phyloP scores from a whole-genome alignment of 768 basidiomycete genomes.

The Leccinellum luteum region DNA sequence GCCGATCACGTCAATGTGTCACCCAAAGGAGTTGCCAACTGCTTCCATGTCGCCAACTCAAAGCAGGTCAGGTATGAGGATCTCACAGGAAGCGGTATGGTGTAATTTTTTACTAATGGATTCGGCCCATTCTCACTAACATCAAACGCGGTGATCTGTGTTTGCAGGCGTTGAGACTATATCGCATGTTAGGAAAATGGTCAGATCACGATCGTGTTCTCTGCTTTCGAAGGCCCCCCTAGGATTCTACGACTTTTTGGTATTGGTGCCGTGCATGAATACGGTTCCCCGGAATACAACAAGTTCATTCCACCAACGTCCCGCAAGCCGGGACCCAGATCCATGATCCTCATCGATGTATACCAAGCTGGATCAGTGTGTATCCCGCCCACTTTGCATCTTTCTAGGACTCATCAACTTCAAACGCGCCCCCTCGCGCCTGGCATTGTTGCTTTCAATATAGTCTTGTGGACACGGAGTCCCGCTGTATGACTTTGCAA shows the following conservation, averaged over 20 bases:
- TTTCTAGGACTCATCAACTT: not conserved
- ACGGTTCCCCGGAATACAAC: constrained; percentile 61
- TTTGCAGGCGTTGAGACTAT: constrained; percentile 55
- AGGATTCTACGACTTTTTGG: constrained; percentile 59
- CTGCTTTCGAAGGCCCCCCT: constrained; percentile 60
- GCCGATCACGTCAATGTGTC: constrained; percentile 50
- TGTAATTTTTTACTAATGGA: not conserved
- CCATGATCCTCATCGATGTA: constrained; percentile 59
- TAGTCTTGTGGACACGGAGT: constrained; percentile 70
- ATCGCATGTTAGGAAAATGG: constrained; percentile 62
- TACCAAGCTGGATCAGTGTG: constrained; percentile 52
- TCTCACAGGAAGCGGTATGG: constrained; percentile 61
- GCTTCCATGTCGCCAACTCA: constrained; percentile 57
- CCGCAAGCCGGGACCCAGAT: constrained; percentile 57
- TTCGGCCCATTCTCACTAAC: too few species aligned
- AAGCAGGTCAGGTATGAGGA: constrained; percentile 73
- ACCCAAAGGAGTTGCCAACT: constrained; percentile 63
- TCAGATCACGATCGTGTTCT: constrained; percentile 61
- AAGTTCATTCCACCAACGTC: constrained; percentile 43
- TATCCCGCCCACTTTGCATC: not conserved
- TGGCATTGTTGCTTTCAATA: not conserved
- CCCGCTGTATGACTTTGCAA: constrained; percentile 57
- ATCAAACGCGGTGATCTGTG: not conserved
- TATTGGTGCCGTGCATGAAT: constrained; percentile 59
- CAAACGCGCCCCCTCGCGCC: too few species aligned